Evolutionary conservation across 345 rosid genomes (phyloP), one percentile per base, ranked within the genome.

Genomic region (Viola odorata): DNA sequence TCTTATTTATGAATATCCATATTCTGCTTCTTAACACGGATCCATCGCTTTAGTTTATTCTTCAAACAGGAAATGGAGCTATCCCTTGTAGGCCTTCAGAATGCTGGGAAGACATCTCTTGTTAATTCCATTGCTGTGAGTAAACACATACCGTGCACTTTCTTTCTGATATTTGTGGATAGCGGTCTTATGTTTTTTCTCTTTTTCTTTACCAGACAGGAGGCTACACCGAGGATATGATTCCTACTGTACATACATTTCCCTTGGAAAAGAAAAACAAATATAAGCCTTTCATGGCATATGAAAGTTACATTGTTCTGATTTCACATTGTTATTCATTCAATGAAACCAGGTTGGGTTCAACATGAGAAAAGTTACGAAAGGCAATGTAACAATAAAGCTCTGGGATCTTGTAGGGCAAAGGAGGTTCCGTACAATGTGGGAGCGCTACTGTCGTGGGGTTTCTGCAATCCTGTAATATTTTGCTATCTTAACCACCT

Each of bases 331-430:
- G 32, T 23, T 23, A 23, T 39, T 57, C 16, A 39, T 53, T 37
- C 73, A 36, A n/a, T 67, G 56, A 50, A 68, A 53, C 39, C 74
- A 87, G 91, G 95, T 87, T 58, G 99, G 99, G 41, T 91, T 95
- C 55, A 95, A 95, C 69, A 91, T 95, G 99, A 79, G 91, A 44
- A 94, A 95, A 80, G 91, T 95, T 63, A 91, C 96, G 8, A 95
- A 91, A 79, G 99, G 99, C 57, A 95, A 95, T 58, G 97, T 95
- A 62, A 95, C 97, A 0, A 94, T 95, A 68, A 95, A 95, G 78
- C 86, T 91, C 45, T 95, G 99, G 99, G 99, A 94, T 72, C 96
- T 94, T 69, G 99, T 97, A 75, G 99, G 99, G 32, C 99, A 94
- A 69, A 75, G 92, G 49, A 85, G 99, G 81, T 95, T 95, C 50